These are phyloP conservation scores for Ophiostoma tasmaniense DNA, from an alignment of 2,329 filamentous ascomycete genomes.

Conservation along the genomic window DNA sequence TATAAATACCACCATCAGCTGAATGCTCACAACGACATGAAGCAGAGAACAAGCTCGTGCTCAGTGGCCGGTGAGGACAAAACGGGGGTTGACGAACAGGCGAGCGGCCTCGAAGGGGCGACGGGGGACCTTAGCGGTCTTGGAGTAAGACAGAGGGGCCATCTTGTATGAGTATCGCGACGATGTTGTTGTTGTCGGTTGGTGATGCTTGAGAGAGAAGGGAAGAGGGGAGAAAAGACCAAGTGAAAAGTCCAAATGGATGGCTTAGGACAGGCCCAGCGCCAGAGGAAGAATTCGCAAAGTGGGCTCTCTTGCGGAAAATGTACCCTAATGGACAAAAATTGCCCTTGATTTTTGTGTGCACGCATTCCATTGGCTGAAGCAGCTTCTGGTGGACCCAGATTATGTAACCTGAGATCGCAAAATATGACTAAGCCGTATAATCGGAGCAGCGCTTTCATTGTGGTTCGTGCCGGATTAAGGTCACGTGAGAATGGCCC, in stretches of 20 bases:
- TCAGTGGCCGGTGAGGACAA: slow-evolving; percentile 61
- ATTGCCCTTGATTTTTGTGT: slow-evolving; percentile 15
- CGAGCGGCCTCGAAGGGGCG: slow-evolving; percentile 99
- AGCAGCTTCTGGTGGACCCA: not conserved
- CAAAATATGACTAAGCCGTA: not conserved
- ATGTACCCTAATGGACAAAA: slow-evolving; percentile 20
- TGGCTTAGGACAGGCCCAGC: not conserved
- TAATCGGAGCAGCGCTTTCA: not conserved
- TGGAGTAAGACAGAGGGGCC: slow-evolving; percentile 71
- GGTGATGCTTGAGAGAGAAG: slow-evolving; percentile 9
- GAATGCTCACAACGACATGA: slow-evolving; percentile 74
- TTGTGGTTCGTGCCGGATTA: not conserved
- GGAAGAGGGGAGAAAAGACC: slow-evolving; percentile 3
- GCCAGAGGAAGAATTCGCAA: slow-evolving; percentile 7
- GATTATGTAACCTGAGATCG: not conserved
- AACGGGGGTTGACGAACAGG: slow-evolving; percentile 69
- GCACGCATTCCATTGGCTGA: slow-evolving; percentile 4
- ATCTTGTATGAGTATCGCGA: slow-evolving; percentile 17
- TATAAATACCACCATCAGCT: slow-evolving; percentile 19
- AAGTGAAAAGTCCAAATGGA: slow-evolving; percentile 7
- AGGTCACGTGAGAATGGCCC: slow-evolving; percentile 14
- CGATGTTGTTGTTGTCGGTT: slow-evolving; percentile 13
- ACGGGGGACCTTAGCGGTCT: slow-evolving; percentile 95
- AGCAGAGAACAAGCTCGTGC: slow-evolving; percentile 82
- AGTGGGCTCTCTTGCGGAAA: not conserved